Evolutionary conservation across 306 rosid genomes (phyloP), one percentile per base, ranked within the genome.

Genomic region (Oxytropis ochrocephala): DNA sequence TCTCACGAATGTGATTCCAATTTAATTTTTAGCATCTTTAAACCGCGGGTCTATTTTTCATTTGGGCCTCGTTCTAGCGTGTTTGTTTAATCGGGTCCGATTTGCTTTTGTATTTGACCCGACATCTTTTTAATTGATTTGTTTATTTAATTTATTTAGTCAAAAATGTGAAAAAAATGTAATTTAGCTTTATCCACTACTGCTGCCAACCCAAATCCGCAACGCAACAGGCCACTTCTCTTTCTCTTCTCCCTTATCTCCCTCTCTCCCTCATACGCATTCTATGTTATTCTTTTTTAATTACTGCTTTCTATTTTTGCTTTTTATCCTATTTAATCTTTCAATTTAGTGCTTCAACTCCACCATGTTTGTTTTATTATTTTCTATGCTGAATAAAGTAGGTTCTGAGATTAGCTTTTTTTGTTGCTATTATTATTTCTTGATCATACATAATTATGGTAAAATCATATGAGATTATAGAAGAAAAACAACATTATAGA

Each of bases 141-240:
- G n/a, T n/a, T n/a, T n/a, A n/a, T n/a, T n/a, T n/a, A n/a, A n/a
- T n/a, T n/a, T n/a, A n/a, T n/a, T n/a, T n/a, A n/a, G n/a, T n/a
- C n/a, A 43, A 21, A 46, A 29, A 48, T 19, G 59, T 33, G 13
- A 75, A 42, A 47, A 48, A 8, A 11, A 29, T 32, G 38, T 73
- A 46, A 21, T 38, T 69, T 80, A 70, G 70, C 70, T 61, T n/a
- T n/a, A n/a, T n/a, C n/a, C 11, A 5, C 11, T 6, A 71, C n/a
- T n/a, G n/a, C 83, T 21, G 47, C 72, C 38, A 67, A 10, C 68
- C 8, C 85, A 72, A 51, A 12, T 53, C 6, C 32, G 13, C 52
- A 54, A 8, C 10, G 16, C 56, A 49, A 75, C 29, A 84, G 81
- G 79, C 78, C 11, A 39, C 67, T 79, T 65, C 83, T 12, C 16